A percentile compares a stretch with the other conserved stretches of the same genome.
Conservation (phyloP, 1,284 basidiomycete species). For the Rhodotorula sp. region DNA sequence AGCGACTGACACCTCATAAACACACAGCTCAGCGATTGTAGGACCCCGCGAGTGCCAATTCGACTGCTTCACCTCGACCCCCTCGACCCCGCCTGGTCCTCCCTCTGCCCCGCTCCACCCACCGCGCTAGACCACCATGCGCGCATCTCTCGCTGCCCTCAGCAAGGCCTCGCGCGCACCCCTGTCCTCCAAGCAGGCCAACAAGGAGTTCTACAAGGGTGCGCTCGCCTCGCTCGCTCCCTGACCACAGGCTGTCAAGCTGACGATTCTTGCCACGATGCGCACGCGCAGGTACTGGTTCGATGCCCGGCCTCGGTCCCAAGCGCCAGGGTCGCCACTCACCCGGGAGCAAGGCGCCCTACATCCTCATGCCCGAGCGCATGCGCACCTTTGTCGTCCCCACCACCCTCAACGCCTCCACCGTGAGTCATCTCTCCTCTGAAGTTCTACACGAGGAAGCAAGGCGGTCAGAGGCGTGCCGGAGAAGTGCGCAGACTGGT, state of each 20-base stretch:
- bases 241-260: neutral
- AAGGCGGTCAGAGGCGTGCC: too few species aligned
- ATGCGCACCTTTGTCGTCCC: constrained; percentile 47
- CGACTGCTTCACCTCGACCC: neutral
- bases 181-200: constrained; percentile 77
- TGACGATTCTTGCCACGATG: neutral
- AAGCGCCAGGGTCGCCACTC: constrained; percentile 43
- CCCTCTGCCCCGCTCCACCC: neutral
- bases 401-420: constrained; percentile 23
- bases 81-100: neutral
- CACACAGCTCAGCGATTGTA: too few species aligned
- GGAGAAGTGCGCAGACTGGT: too few species aligned
- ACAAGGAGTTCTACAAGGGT: constrained; percentile 95
- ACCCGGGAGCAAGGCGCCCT: constrained; percentile 43
- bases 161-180: constrained; percentile 77
- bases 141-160: constrained; percentile 61
- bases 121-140: constrained; percentile 40
- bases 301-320: constrained; percentile 44
- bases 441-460: neutral
- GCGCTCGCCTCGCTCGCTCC: neutral
- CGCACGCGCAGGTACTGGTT: constrained; percentile 40
- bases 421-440: constrained; percentile 21
- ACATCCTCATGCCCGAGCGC: constrained; percentile 43
- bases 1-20: too few species aligned
- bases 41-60: too few species aligned